Percentiles rank a stretch among this genome's conserved stretches.
phyloP scores from a whole-genome alignment of 1,284 basidiomycete species.

The Leccinum fuscescens region DNA sequence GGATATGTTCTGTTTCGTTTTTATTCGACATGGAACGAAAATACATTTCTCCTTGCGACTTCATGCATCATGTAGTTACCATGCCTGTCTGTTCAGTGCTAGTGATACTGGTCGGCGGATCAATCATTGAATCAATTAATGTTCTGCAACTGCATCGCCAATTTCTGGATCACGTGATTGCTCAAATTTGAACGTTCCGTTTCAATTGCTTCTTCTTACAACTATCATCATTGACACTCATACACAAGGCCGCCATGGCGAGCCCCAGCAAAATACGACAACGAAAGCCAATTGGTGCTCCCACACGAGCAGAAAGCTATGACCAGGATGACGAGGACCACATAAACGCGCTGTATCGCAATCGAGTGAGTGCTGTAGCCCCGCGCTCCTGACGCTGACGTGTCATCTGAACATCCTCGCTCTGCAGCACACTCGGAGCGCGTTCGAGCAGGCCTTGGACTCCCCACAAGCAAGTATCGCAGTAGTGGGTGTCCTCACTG shows the following conservation, averaged over 20 bases:
- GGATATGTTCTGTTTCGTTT: neutral
- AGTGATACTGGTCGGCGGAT: neutral
- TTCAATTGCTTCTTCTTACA: neutral
- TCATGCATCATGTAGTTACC: neutral
- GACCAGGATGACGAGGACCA: slow-evolving; percentile 37
- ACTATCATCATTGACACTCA: neutral
- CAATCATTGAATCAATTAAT: neutral
- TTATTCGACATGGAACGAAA: neutral
- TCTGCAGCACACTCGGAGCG: slow-evolving; percentile 50
- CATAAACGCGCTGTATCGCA: slow-evolving; percentile 33
- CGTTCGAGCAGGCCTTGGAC: slow-evolving; percentile 59
- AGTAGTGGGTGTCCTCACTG: slow-evolving; percentile 63
- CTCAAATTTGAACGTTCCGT: neutral
- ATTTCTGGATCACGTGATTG: slow-evolving; percentile 23
- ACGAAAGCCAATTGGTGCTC: slow-evolving; percentile 20
- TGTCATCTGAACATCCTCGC: slow-evolving; percentile 6
- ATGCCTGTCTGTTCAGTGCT: neutral
- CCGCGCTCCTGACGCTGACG: neutral
- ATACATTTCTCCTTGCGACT: neutral
- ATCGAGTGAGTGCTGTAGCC: slow-evolving; percentile 21
- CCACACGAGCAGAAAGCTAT: slow-evolving; percentile 28
- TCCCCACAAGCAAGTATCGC: slow-evolving; percentile 56
- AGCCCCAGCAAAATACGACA: slow-evolving; percentile 35
- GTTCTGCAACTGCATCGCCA: neutral
- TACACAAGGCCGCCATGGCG: slow-evolving; percentile 26